Evolutionary conservation across 495 filamentous ascomycete genomes (phyloP).

Genomic region (Xylaria venustula): DNA sequence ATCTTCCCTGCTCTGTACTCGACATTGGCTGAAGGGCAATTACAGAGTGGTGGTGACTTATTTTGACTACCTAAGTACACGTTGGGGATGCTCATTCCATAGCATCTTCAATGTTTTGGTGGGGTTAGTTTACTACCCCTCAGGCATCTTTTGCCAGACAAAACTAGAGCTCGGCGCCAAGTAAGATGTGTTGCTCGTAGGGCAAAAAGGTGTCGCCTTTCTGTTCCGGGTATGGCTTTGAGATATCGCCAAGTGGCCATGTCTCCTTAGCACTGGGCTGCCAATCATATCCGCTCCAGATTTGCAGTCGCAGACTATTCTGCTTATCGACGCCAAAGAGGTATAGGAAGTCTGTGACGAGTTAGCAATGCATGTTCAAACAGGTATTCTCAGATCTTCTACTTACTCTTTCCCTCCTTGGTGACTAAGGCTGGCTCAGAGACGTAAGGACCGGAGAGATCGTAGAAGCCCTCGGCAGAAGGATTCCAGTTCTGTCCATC

Average conservation of each 20-base stretch:
- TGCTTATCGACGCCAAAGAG: constrained; percentile 2
- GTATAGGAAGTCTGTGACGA: constrained; percentile 7
- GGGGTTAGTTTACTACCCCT: not conserved
- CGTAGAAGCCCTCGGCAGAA: not conserved
- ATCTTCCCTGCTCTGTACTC: no score
- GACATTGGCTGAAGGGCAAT: no score
- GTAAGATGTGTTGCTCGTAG: not conserved
- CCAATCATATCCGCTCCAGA: constrained; percentile 10
- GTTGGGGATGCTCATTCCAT: not conserved
- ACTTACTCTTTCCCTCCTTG: not conserved
- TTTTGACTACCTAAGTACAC: no score
- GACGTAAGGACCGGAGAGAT: constrained; percentile 2
- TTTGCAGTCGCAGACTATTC: not conserved
- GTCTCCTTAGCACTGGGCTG: not conserved
- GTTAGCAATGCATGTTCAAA: not conserved
- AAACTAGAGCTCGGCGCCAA: not conserved
- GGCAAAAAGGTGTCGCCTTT: not conserved
- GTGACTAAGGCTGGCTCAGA: constrained; percentile 2
- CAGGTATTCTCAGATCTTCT: not conserved
- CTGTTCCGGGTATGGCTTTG: not conserved
- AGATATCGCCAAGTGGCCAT: constrained; percentile 11
- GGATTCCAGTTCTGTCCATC: constrained; percentile 5
- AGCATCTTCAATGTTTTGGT: not conserved
- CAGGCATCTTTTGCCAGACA: not conserved
- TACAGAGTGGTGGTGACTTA: no score